A percentile compares a stretch with the other conserved stretches of the same genome.
These are phyloP conservation scores for Neopestalotiopsis sp. DNA, from an alignment of 2,329 filamentous ascomycete species.

Conservation along the genomic window DNA sequence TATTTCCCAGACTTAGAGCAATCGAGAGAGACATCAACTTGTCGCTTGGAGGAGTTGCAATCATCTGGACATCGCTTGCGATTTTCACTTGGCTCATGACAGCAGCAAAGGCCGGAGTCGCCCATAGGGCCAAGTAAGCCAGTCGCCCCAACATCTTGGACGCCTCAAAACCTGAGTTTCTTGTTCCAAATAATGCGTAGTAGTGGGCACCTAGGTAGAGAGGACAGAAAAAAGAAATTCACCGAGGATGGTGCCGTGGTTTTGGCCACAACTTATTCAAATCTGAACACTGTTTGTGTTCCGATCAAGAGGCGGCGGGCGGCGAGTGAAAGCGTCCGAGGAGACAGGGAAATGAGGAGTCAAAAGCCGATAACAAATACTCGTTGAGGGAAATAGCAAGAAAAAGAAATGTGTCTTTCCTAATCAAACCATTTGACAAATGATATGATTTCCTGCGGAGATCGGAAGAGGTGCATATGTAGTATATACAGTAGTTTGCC, in stretches of 20 bases:
- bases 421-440: neutral
- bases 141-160: conserved; percentile 8
- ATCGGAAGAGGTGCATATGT: neutral
- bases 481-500: neutral
- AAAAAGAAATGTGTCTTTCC: neutral
- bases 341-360: neutral
- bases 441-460: neutral
- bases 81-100: conserved; percentile 22
- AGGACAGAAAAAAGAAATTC: neutral
- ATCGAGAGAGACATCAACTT: conserved; percentile 29
- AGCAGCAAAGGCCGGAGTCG: conserved; percentile 16
- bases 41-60: conserved; percentile 16
- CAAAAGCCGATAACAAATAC: neutral
- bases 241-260: neutral
- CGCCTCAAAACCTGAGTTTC: neutral
- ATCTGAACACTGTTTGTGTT: neutral
- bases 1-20: conserved; percentile 31
- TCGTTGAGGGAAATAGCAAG: neutral
- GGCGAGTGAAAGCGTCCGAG: neutral
- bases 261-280: neutral
- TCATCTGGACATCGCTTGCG: conserved; percentile 12
- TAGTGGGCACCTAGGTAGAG: neutral
- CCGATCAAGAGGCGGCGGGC: neutral
- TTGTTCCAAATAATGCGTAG: neutral
- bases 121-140: conserved; percentile 15